phyloP scores from a whole-genome alignment of 768 basidiomycete genomes.

The Podaxis sp. region DNA sequence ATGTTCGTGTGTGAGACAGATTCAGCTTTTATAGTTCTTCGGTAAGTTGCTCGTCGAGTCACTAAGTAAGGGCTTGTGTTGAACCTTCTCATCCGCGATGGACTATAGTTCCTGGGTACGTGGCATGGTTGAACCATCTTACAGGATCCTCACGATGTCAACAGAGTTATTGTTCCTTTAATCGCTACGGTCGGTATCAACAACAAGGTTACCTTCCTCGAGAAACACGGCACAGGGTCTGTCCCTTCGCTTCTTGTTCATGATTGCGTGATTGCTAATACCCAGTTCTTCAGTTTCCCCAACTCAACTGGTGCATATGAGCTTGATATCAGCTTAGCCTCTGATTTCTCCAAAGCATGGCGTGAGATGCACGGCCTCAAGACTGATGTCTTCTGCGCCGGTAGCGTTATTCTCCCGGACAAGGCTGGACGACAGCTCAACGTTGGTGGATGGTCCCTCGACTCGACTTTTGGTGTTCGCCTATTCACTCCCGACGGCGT shows the following conservation, averaged over 20 bases:
- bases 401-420: conserved; percentile 71
- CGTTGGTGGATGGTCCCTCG: conserved; percentile 69
- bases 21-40: conserved; percentile 37
- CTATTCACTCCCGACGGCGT: conserved; percentile 71
- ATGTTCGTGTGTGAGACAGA: background rate
- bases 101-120: conserved; percentile 47
- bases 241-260: conserved; percentile 13
- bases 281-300: conserved; percentile 32
- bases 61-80: background rate
- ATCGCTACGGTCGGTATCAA: conserved; percentile 78
- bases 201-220: conserved; percentile 79
- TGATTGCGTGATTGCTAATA: background rate
- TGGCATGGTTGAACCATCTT: conserved; percentile 16
- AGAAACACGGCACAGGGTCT: conserved; percentile 68
- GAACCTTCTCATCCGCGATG: background rate
- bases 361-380: conserved; percentile 69
- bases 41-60: conserved; percentile 32
- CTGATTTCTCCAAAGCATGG: conserved; percentile 58
- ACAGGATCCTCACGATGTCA: conserved; percentile 4
- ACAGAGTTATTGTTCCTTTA: conserved; percentile 68
- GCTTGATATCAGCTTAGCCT: conserved; percentile 59
- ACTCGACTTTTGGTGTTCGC: conserved; percentile 72
- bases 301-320: conserved; percentile 83
- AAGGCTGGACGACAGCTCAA: conserved; percentile 66
- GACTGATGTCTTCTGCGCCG: conserved; percentile 81